A percentile compares a stretch with the other conserved stretches of the same genome.
These are phyloP conservation scores for Xylaria flabelliformis DNA, from an alignment of 495 filamentous ascomycete genomes.

Conservation along the genomic window DNA sequence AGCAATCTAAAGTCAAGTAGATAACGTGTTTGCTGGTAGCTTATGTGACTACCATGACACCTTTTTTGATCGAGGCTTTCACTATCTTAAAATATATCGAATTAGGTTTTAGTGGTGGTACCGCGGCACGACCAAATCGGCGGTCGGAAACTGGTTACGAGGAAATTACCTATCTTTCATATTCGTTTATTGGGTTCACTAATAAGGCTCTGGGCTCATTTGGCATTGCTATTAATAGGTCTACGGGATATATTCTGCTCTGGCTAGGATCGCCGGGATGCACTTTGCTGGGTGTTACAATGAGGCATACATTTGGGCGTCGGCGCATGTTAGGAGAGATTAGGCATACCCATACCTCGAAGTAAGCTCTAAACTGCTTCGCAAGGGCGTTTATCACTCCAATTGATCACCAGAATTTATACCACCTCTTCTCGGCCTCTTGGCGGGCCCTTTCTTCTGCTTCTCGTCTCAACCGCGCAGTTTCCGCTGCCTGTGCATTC, in stretches of 20 bases:
- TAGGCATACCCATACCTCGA: constrained; percentile 19
- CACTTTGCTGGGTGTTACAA: constrained; percentile 15
- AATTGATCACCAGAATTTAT: constrained; percentile 58
- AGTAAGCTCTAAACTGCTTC: constrained; percentile 12
- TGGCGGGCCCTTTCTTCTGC: constrained; percentile 53
- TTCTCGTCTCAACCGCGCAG: constrained; percentile 56
- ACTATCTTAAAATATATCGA: background rate
- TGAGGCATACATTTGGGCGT: constrained; percentile 8
- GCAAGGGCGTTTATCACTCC: background rate
- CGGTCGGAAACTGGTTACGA: constrained; percentile 9
- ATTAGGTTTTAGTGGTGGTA: background rate
- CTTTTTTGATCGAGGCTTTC: background rate
- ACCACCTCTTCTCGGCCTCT: constrained; percentile 52
- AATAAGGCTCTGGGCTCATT: constrained; percentile 1
- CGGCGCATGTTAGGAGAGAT: constrained; percentile 15
- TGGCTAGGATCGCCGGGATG: background rate
- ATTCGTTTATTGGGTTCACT: background rate
- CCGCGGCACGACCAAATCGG: background rate
- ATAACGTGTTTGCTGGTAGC: background rate
- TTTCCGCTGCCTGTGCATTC: constrained; percentile 56
- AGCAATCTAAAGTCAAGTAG: background rate
- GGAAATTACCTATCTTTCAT: background rate
- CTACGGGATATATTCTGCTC: constrained; percentile 6
- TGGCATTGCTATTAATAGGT: constrained; percentile 8
- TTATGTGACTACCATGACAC: background rate